Evolutionary conservation across 2,329 filamentous ascomycete genomes (phyloP), one percentile per base, ranked within the genome.

Genomic region (Sporothrix pallida): DNA sequence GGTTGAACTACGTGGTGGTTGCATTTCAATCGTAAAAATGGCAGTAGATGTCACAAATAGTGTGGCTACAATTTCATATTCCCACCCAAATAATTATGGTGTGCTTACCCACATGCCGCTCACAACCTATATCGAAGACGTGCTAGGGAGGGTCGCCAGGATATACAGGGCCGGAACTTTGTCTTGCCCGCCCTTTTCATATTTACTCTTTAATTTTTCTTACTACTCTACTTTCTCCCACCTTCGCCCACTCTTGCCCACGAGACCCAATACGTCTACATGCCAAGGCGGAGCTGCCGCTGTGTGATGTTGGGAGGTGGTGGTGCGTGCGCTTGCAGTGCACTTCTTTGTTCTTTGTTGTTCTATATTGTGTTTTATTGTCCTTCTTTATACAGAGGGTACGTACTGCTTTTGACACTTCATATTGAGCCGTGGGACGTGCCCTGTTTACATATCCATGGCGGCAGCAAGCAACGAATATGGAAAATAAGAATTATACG

Each of bases 91-190:
- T 3, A 9, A 52, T 8, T 37, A 68, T 23, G 37, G 60, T 56
- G 17, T 56, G 20, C 52, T 56, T 31, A 9, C n/a, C 42, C 42
- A 20, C 48, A 9, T 52, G 48, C 65, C 65, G 65, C 17, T 42
- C 48, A 54, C 63, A 69, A n/a, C 46, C 13, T 54, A 69, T 20
- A 69, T 42, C 20, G 7, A 10, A 42, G 15, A n/a, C 48, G 15
- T 44, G 17, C 15, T 54, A 69, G 65, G 65, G 48, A 69, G 65
- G 65, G 65, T 69, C 65, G 65, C 65, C 26, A 69, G 65, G 65
- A 69, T 54, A 69, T 69, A 37, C 65, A 69, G 48, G 65, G 48
- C 65, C 65, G 65, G 48, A 50, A 20, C 13, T 42, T 20, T 54
- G 26, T n/a, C 9, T 42, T 15, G 17, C 67, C 23, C 26, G 8